Base-by-base conservation (phyloP, 1,284 basidiomycete genomes). In the Neolentinus lepideus region DNA sequence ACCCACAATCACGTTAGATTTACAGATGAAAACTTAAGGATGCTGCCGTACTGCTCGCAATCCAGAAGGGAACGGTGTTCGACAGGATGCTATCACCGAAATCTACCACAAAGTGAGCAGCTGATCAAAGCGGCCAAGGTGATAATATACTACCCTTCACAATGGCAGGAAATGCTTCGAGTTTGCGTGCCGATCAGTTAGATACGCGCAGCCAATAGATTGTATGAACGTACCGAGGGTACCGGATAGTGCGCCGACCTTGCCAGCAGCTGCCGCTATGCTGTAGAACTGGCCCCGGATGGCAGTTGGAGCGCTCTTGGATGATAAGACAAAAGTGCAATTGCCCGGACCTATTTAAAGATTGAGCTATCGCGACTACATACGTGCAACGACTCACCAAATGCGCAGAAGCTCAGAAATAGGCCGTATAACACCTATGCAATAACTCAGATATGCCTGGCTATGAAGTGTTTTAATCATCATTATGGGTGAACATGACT, bases 221-320 rank as follows among this genome's bases (percentile, higher is more conserved):
- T 31, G 6, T 12, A n/a, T n/a, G 21, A 19, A 73, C 80, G 16
- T 67, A 82, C 81, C 77, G 82, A 84, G 92, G 50, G 84, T 89
- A 36, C 92, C 90, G 55, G 86, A 81, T 68, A 94, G 94, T 2
- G 92, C 92, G 26, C 91, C 91, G 48, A 92, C 66, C 71, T 97
- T 98, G n/a, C 94, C 95, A 36, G 92, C 68, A 2, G 93, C 94
- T 46, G 94, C 94, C 2, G 91, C 92, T 47, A 84, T 64, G 27
- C 90, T 90, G 66, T 94, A 96, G 69, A 87, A 88, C 58, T 94
- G 88, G 1, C 92, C 92, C 61, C 93, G 86, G 51, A 92, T 78
- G 21, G 90, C 90, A 0, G 92, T 94, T 1, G 92, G 90, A 55
- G 88, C 84, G 1, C 78, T 81, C 73, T 95, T 95, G 56, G 84